A percentile compares a stretch with the other conserved stretches of the same genome.
Evolutionary conservation across 345 rosid species (phyloP).

Genomic region (Eucalyptus leucophloia): DNA sequence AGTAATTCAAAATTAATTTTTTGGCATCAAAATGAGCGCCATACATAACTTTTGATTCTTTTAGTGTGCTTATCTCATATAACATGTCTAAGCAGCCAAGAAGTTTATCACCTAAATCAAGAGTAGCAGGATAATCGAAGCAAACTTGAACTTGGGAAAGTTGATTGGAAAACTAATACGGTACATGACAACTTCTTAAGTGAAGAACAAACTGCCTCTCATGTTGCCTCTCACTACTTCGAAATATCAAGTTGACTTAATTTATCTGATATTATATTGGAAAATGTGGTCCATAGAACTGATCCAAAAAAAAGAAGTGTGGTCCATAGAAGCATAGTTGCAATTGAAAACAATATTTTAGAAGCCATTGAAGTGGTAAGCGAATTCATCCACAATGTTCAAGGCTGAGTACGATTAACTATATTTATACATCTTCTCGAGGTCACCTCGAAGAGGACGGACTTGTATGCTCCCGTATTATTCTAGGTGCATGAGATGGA

Average conservation of each 20-base stretch:
- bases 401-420: background rate
- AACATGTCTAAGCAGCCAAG: background rate
- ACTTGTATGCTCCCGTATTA: background rate
- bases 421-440: background rate
- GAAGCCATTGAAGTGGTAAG: background rate
- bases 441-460: background rate
- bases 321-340: background rate
- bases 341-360: background rate
- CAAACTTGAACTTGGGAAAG: background rate
- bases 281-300: background rate
- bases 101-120: background rate
- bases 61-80: background rate
- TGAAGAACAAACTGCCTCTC: background rate
- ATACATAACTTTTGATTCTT: too few relatives aligned
- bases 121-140: background rate
- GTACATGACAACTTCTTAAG: background rate
- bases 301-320: background rate
- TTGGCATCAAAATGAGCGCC: rapidly evolving
- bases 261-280: background rate
- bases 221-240: background rate
- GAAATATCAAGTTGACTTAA: background rate
- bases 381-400: background rate
- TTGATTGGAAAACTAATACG: background rate
- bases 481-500: background rate
- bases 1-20: too few relatives aligned